Evolutionary conservation across 2,329 filamentous ascomycete genomes (phyloP).

Genomic region (Helotiales sp.): DNA sequence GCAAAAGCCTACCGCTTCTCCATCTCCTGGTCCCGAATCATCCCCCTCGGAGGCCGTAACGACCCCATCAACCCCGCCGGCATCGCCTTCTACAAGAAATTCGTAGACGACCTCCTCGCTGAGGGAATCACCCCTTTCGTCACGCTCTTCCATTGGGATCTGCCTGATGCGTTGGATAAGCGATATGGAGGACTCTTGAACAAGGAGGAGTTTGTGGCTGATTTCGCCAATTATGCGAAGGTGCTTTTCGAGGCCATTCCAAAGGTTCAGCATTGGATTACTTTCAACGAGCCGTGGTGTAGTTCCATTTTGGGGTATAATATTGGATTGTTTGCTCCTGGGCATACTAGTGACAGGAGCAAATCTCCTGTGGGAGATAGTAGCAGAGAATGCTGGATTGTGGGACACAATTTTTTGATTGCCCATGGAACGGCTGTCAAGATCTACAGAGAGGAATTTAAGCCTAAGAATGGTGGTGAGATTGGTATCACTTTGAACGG

Average conservation of each 20-base stretch:
- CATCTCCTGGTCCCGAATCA: slow-evolving; percentile 82
- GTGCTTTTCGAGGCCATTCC: slow-evolving; percentile 75
- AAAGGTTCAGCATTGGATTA: slow-evolving; percentile 87
- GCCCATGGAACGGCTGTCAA: slow-evolving; percentile 83
- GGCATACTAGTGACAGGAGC: slow-evolving; percentile 76
- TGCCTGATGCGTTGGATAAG: slow-evolving; percentile 77
- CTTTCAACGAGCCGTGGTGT: slow-evolving; percentile 91
- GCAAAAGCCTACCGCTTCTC: slow-evolving; percentile 83
- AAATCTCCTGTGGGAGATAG: slow-evolving; percentile 76
- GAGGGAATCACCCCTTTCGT: slow-evolving; percentile 81
- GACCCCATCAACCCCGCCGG: slow-evolving; percentile 82
- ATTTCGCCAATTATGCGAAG: slow-evolving; percentile 80
- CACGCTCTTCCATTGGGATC: slow-evolving; percentile 88
- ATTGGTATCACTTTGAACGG: slow-evolving; percentile 90
- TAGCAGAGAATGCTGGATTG: slow-evolving; percentile 79
- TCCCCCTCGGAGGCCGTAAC: slow-evolving; percentile 81
- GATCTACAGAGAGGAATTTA: slow-evolving; percentile 82
- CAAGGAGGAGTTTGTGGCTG: slow-evolving; percentile 79
- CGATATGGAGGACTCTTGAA: slow-evolving; percentile 83
- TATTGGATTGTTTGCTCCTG: slow-evolving; percentile 78
- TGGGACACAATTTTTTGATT: slow-evolving; percentile 79
- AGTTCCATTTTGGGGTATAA: slow-evolving; percentile 81
- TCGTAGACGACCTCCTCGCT: slow-evolving; percentile 77
- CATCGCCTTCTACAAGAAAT: slow-evolving; percentile 76
- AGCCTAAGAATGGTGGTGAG: slow-evolving; percentile 70